These are phyloP conservation scores for Globisporangium echinulatum DNA, from an alignment of 352 stramenopile species.

Conservation along the genomic window DNA sequence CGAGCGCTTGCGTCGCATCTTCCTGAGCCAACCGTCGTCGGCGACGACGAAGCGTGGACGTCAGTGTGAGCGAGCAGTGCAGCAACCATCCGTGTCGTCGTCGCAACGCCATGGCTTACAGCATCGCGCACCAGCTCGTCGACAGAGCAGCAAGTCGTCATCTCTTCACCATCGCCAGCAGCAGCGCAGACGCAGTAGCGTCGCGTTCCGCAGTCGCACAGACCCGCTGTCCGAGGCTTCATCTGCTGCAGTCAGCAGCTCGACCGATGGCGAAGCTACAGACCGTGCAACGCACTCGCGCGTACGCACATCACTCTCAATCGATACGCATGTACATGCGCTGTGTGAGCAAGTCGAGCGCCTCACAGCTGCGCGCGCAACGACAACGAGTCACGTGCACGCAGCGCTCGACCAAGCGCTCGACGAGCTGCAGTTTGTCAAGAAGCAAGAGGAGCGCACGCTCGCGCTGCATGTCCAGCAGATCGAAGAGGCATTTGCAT, in stretches of 20 bases:
- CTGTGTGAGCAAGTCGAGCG: slow-evolving; percentile 45
- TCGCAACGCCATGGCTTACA: not conserved
- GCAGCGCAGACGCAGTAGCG: not conserved
- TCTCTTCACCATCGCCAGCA: no score
- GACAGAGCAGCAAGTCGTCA: no score
- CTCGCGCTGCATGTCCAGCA: slow-evolving; percentile 38
- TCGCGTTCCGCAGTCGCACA: not conserved
- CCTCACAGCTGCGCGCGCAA: slow-evolving; percentile 29
- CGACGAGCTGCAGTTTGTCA: slow-evolving; percentile 46
- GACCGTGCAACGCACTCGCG: not conserved
- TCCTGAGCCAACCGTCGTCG: slow-evolving; percentile 39
- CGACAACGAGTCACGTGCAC: slow-evolving; percentile 40
- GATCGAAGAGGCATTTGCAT: slow-evolving; percentile 49
- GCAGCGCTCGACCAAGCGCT: slow-evolving; percentile 40
- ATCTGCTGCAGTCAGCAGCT: not conserved
- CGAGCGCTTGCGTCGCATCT: slow-evolving; percentile 55
- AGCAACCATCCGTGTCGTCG: not conserved
- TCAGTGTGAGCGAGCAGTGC: not conserved
- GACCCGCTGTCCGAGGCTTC: not conserved
- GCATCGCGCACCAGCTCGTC: no score
- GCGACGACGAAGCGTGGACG: not conserved
- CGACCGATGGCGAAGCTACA: slow-evolving; percentile 1
- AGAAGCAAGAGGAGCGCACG: slow-evolving; percentile 40
- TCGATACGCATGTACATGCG: slow-evolving; percentile 40
- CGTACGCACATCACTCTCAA: slow-evolving; percentile 13